phyloP scores from a whole-genome alignment of 768 basidiomycete genomes.

The Porpolomopsis calyptriformis region DNA sequence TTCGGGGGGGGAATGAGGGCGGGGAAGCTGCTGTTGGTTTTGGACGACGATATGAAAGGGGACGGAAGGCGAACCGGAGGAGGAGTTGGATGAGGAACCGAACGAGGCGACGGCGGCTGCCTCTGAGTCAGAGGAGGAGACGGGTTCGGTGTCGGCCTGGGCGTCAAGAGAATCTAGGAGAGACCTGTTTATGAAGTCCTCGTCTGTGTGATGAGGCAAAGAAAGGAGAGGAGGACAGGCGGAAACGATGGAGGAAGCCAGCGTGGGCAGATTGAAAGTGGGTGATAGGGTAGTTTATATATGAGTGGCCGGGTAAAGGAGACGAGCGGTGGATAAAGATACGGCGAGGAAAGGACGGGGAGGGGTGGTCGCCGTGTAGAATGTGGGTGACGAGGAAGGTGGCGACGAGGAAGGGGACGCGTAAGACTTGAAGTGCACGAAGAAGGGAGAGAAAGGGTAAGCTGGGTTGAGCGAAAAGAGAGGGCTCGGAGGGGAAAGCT shows the following conservation, averaged over 20 bases:
- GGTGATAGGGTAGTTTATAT: slow-evolving; percentile 11
- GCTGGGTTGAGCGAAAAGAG: too few relatives aligned
- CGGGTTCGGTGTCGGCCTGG: slow-evolving; percentile 72
- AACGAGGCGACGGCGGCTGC: slow-evolving; percentile 35
- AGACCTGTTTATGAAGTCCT: slow-evolving; percentile 81
- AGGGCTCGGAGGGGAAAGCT: too few relatives aligned
- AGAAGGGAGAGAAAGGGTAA: too few relatives aligned
- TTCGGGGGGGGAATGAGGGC: slow-evolving; percentile 41
- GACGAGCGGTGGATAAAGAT: slow-evolving; percentile 9
- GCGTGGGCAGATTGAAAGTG: slow-evolving; percentile 29
- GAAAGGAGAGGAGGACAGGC: background rate
- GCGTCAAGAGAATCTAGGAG: slow-evolving; percentile 76
- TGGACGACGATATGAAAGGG: slow-evolving; percentile 45
- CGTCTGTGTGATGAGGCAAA: slow-evolving; percentile 38
- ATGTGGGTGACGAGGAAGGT: slow-evolving; percentile 16
- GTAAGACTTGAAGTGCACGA: too few relatives aligned
- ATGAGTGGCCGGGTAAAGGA: slow-evolving; percentile 16
- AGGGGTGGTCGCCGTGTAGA: slow-evolving; percentile 10
- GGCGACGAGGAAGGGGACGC: slow-evolving; percentile 22
- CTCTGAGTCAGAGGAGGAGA: slow-evolving; percentile 41
- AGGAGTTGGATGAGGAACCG: slow-evolving; percentile 41
- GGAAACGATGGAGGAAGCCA: slow-evolving; percentile 39
- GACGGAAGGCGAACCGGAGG: slow-evolving; percentile 45
- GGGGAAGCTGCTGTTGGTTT: slow-evolving; percentile 30
- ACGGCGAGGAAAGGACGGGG: slow-evolving; percentile 10